phyloP scores from a whole-genome alignment of 352 stramenopile genomes.

The Phytophthora niederhauseri region DNA sequence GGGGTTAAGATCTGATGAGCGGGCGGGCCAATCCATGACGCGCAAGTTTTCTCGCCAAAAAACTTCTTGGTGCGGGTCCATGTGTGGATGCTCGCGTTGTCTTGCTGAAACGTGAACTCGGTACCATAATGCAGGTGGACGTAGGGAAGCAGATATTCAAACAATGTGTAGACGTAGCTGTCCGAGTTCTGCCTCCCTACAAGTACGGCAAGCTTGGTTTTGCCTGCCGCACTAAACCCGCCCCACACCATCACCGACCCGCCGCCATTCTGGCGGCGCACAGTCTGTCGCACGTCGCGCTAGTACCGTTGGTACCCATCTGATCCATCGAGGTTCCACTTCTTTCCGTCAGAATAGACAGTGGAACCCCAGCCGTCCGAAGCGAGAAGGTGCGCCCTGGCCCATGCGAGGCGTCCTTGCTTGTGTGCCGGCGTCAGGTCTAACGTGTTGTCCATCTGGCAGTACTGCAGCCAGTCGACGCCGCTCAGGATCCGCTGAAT shows the following conservation, averaged over 20 bases:
- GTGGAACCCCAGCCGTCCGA: background rate
- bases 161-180: background rate
- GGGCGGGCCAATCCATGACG: background rate
- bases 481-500: too few relatives aligned
- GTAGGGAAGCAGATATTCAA: background rate
- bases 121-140: background rate
- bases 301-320: background rate
- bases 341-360: background rate
- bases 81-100: constrained; percentile 1
- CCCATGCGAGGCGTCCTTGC: too few relatives aligned
- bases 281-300: background rate
- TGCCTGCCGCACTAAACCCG: background rate
- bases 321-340: background rate
- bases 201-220: background rate
- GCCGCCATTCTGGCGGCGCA: background rate
- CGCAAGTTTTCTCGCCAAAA: background rate
- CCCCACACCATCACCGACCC: background rate
- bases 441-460: too few relatives aligned
- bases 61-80: background rate
- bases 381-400: too few relatives aligned
- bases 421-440: too few relatives aligned
- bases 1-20: background rate
- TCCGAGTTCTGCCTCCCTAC: background rate
- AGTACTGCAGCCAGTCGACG: too few relatives aligned
- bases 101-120: constrained; percentile 2